A percentile compares a stretch with the other conserved stretches of the same genome.
These are phyloP conservation scores for Rhizopus sp. DNA, from an alignment of 371 early-diverging fungal genomes.

Conservation along the genomic window DNA sequence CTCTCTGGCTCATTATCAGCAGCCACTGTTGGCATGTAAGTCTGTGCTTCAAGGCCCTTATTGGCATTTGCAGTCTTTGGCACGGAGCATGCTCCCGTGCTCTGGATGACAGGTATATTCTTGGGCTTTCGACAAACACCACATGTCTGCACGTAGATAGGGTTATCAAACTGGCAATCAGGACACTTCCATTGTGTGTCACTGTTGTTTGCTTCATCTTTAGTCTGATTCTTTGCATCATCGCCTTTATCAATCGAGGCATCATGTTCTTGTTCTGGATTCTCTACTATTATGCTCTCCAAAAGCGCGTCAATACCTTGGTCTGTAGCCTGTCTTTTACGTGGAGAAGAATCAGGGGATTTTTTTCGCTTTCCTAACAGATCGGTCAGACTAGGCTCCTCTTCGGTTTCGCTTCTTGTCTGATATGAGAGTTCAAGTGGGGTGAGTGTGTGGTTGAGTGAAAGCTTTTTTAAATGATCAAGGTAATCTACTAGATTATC, in stretches of 20 bases:
- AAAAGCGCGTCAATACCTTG: neutral
- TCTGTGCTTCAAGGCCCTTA: neutral
- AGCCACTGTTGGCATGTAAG: constrained; percentile 1
- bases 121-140: constrained; percentile 15
- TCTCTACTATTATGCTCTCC: neutral
- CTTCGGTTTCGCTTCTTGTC: neutral
- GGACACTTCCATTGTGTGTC: constrained; percentile 17
- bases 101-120: neutral
- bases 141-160: constrained; percentile 12
- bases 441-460: constrained; percentile 9
- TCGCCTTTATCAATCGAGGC: neutral
- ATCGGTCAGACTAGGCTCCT: neutral
- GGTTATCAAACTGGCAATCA: constrained; percentile 15
- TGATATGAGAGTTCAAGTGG: constrained; percentile 1
- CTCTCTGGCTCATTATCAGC: neutral
- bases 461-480: constrained; percentile 3
- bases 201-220: neutral
- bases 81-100: neutral
- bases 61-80: neutral
- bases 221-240: neutral
- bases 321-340: neutral
- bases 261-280: neutral
- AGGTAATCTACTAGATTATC: constrained; percentile 14
- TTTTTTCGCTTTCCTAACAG: neutral
- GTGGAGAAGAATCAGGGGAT: neutral